Percentiles rank a stretch among this genome's conserved stretches.
phyloP scores from a whole-genome alignment of 1,284 basidiomycete species.

The Inonotus hispidus region DNA sequence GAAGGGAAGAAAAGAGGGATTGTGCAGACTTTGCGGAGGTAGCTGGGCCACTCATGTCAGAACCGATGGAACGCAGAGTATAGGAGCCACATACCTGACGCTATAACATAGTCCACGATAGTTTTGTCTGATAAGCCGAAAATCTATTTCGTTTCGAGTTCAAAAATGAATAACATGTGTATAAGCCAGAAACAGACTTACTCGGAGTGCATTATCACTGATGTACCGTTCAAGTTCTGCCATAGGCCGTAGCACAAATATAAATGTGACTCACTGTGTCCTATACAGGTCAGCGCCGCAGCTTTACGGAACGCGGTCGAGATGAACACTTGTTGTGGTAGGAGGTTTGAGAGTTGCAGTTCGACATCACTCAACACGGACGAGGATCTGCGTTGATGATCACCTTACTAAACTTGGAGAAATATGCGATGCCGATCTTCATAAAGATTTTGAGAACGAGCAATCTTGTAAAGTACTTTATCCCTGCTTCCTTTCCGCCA shows the following conservation, averaged over 20 bases:
- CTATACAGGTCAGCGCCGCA: background rate
- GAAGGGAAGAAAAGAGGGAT: constrained; percentile 69
- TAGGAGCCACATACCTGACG: constrained; percentile 56
- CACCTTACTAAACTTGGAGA: background rate
- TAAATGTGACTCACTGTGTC: background rate
- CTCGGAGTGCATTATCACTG: constrained; percentile 79
- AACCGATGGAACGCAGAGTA: background rate
- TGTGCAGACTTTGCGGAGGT: constrained; percentile 78
- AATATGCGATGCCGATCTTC: background rate
- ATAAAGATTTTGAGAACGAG: background rate
- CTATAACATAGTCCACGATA: constrained; percentile 82
- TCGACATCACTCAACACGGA: too few relatives aligned
- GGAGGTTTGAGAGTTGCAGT: background rate
- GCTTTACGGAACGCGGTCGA: background rate
- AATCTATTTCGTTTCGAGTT: constrained; percentile 40
- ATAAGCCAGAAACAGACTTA: constrained; percentile 35
- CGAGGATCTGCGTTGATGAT: background rate
- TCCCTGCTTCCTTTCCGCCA: background rate
- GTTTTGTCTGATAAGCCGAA: constrained; percentile 79
- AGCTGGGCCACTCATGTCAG: constrained; percentile 41
- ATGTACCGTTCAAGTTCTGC: constrained; percentile 73
- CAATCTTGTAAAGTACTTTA: too few relatives aligned
- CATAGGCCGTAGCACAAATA: constrained; percentile 5
- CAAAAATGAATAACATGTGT: background rate
- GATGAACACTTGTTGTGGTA: background rate